Conservation (phyloP, 2,329 filamentous ascomycete genomes). For the Cladophialophora yegresii region DNA sequence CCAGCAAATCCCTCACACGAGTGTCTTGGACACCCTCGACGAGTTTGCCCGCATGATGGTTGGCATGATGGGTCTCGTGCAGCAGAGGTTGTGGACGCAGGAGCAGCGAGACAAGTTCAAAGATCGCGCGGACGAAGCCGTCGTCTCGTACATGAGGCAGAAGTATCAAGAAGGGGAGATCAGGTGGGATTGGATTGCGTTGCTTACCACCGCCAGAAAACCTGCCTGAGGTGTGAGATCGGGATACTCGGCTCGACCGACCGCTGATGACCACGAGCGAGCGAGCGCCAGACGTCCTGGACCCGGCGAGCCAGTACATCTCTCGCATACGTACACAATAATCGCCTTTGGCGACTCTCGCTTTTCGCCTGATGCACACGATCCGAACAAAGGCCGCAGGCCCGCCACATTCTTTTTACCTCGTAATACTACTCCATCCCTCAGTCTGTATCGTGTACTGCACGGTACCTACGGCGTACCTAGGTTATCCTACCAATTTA, state of each 20-base stretch:
- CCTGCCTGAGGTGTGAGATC: conserved; percentile 8
- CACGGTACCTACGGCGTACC: no score
- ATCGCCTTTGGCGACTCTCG: neutral
- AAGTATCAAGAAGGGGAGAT: conserved; percentile 27
- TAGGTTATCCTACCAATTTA: no score
- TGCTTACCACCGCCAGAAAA: conserved; percentile 41
- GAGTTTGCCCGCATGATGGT: conserved; percentile 15
- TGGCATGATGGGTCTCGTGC: conserved; percentile 18
- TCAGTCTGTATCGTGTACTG: no score
- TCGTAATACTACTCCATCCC: no score
- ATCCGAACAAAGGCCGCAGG: neutral
- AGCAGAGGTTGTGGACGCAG: conserved; percentile 17
- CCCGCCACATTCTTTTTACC: neutral
- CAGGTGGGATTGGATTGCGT: conserved; percentile 35
- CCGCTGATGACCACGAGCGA: no score
- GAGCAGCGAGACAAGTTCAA: conserved; percentile 22
- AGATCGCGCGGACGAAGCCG: conserved; percentile 15
- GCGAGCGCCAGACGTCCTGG: neutral
- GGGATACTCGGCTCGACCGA: neutral
- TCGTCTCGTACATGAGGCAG: conserved; percentile 24
- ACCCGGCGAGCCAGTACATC: neutral
- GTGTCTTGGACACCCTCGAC: conserved; percentile 1
- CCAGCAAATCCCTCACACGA: conserved; percentile 12
- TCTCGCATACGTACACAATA: neutral
- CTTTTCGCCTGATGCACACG: neutral